Base-by-base conservation (phyloP, 768 basidiomycete genomes). In the Hypholoma fasciculare region DNA sequence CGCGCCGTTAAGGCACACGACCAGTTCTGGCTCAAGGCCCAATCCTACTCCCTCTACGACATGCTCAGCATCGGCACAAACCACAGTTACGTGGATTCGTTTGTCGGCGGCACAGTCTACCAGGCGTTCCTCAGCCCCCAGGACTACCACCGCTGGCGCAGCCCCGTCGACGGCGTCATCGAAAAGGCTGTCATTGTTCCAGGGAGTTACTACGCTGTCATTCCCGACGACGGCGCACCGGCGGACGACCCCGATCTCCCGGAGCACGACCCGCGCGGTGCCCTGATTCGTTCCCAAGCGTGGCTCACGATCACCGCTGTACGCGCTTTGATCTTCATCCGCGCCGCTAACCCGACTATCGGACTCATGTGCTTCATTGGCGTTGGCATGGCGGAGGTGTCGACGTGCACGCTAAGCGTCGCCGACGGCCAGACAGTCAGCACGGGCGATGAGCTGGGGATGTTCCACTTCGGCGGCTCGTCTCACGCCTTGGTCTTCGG, bases 81-180 rank as follows among this genome's bases (percentile, higher is more conserved):
- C 54, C 69, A 34, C 34, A 19, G 49, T 30, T 37, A 19, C 30
- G 49, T 78, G 0, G 56, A 73, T 1, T 66, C 75, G 17, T 82
- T 85, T 60, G 72, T 76, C 5, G 82, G 80, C 9, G 86, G 80
- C 13, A 79, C 78, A 0, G 67, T 83, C 37, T 79, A 78, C 67
- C 86, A 88, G 63, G 84, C 79, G 0, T 86, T 86, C 70, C 77
- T 89, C 58, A 75, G 74, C 52, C 75, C 82, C 2, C 62, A 76
- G 26, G 76, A 77, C 30, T 88, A 86, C 62, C 87, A 88, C 63
- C 81, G 85, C 60, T 87, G 85, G 86, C 82, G 84, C 67, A 71
- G 75, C 50, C 87, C 87, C 55, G 77, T 88, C 11, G 72, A 75
- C 40, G 82, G 82, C 2, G 69, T 44, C 1, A 70, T 84, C 37